Evolutionary conservation across 495 filamentous ascomycete genomes (phyloP), one percentile per base, ranked within the genome.

Genomic region (Tuber brumale): DNA sequence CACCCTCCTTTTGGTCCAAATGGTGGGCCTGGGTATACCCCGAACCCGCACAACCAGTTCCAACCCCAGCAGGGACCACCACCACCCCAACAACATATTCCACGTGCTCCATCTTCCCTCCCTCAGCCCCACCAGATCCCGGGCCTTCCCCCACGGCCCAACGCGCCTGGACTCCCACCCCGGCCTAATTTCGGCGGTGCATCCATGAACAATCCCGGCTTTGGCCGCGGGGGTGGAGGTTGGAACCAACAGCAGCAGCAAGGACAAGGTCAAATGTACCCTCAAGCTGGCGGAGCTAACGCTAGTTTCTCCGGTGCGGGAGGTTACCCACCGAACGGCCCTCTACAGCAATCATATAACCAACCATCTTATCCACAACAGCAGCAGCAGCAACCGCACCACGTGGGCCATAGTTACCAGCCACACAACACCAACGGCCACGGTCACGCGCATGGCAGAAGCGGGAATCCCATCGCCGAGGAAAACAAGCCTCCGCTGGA

Each of bases 81-180:
- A 66, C 80, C 81, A 1, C 80, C 76, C 23, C 77, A 77, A 45
- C 79, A 81, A 61, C 79, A 81, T 23, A 39, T 70, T 51, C 70
- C 72, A 45, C 44, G 70, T 4, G 46, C 19, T 21, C 66, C 72
- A 5, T 73, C 80, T 21, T 78, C 81, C 19, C 78, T 83, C n/a
- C 81, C 81, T 27, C 79, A 83, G 51, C 79, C 81, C n/a, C 81
- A 82, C 69, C 81, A 83, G 44, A 81, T 83, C 23, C 81, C 81
- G 12, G 81, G 81, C 23, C 70, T 83, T 31, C 81, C 81, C 4
- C 81, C 81, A 10, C 75, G 81, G 57, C 81, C 81, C n/a, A 83
- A 81, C 71, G 79, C 79, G 31, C 81, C 81, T 21, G 81, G 81
- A n/a, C 61, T 83, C 41, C 81, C 81, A 14, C 81, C 81, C 10